A percentile compares a stretch with the other conserved stretches of the same genome.
These are phyloP conservation scores for Rhizophagus sp. DNA, from an alignment of 192 early-diverging fungal genomes.

Conservation along the genomic window DNA sequence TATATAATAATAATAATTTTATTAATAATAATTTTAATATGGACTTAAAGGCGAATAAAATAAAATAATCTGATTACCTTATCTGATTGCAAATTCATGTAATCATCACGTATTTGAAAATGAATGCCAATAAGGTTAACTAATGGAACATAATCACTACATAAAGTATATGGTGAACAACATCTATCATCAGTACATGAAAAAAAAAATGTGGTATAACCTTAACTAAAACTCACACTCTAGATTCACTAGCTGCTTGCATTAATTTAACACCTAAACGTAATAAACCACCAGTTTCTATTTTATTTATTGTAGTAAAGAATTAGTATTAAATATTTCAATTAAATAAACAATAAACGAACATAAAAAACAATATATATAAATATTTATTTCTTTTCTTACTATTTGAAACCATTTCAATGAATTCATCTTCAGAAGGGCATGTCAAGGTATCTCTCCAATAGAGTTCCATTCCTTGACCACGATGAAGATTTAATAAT, in stretches of 20 bases:
- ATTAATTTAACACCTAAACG: conserved; percentile 92
- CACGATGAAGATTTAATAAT: conserved; percentile 86
- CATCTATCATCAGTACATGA: too few species aligned
- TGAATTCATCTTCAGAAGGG: conserved; percentile 89
- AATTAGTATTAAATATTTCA: neutral
- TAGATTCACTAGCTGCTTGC: conserved; percentile 67
- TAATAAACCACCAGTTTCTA: conserved; percentile 97
- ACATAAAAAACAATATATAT: too few species aligned
- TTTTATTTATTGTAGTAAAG: neutral
- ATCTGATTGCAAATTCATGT: conserved; percentile 87
- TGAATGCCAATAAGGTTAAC: conserved; percentile 91
- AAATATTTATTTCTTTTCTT: conserved; percentile 32
- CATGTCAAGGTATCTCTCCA: conserved; percentile 92
- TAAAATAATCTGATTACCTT: conserved; percentile 50
- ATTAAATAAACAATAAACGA: too few species aligned
- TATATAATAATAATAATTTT: conserved; percentile 33
- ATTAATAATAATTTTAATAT: neutral
- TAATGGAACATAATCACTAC: conserved; percentile 75
- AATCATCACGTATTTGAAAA: conserved; percentile 98
- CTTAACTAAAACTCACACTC: conserved; percentile 29
- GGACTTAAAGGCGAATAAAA: neutral
- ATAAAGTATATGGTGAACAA: neutral
- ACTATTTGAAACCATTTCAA: conserved; percentile 97
- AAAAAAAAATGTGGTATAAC: too few species aligned
- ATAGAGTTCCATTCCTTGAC: conserved; percentile 97